These are phyloP conservation scores for Colletotrichum sp. DNA, from an alignment of 2,329 filamentous ascomycete genomes.

Conservation along the genomic window DNA sequence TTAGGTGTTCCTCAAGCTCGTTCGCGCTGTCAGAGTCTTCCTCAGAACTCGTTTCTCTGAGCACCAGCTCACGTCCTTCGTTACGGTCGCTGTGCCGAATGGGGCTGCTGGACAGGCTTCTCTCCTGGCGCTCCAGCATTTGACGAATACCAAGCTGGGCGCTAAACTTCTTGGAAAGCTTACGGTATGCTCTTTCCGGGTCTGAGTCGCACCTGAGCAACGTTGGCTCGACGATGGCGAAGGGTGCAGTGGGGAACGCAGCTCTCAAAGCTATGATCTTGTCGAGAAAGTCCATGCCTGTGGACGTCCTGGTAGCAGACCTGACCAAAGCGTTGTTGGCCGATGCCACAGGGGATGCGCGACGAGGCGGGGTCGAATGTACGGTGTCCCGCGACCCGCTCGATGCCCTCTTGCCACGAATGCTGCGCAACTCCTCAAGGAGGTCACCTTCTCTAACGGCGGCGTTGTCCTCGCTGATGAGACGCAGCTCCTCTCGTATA, in stretches of 20 bases:
- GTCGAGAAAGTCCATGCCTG: constrained; percentile 28
- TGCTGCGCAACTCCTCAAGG: constrained; percentile 17
- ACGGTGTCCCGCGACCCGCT: not conserved
- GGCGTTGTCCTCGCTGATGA: constrained; percentile 45
- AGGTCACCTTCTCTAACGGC: constrained; percentile 26
- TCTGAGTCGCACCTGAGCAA: constrained; percentile 38
- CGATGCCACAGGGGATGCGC: not conserved
- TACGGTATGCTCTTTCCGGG: constrained; percentile 40
- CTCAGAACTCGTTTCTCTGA: not conserved
- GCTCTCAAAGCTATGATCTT: constrained; percentile 40
- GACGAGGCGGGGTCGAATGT: not conserved
- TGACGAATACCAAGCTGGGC: constrained; percentile 34
- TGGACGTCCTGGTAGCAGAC: not conserved
- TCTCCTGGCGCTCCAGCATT: constrained; percentile 30
- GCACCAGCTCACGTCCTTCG: not conserved
- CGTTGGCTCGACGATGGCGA: constrained; percentile 38
- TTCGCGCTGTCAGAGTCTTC: not conserved
- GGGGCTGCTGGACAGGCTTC: not conserved
- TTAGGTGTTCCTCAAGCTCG: not conserved
- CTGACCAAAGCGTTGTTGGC: constrained; percentile 4
- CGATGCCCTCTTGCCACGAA: not conserved
- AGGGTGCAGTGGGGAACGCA: constrained; percentile 48
- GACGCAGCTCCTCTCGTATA: constrained; percentile 45
- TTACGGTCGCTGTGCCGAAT: not conserved
- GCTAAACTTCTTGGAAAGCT: constrained; percentile 31